These are phyloP conservation scores for Skeletonema costatum DNA, from an alignment of 108 stramenopile species.

Conservation along the genomic window DNA sequence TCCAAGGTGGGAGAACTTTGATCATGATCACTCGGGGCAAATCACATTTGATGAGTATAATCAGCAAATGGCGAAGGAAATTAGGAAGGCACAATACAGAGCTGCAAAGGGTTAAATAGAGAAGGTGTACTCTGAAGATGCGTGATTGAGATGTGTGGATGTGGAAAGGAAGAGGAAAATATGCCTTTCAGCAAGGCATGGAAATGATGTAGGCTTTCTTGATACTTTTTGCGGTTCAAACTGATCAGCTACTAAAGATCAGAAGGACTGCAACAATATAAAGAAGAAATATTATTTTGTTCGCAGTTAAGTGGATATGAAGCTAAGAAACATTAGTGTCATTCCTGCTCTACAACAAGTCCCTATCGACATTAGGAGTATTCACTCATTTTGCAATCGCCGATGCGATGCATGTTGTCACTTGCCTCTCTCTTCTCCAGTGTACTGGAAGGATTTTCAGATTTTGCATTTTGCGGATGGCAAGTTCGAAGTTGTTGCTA, in stretches of 20 bases:
- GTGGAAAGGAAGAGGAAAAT: neutral
- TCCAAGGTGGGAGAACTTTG: conserved; percentile 54
- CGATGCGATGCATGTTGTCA: too few relatives aligned
- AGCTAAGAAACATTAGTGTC: too few relatives aligned
- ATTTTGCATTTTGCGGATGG: too few relatives aligned
- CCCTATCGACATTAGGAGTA: too few relatives aligned
- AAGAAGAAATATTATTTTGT: neutral
- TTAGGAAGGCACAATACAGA: conserved; percentile 54
- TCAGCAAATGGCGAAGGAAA: conserved; percentile 53
- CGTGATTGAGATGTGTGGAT: neutral
- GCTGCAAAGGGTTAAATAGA: conserved; percentile 30
- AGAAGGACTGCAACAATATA: neutral
- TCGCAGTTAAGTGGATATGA: neutral
- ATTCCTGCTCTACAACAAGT: too few relatives aligned
- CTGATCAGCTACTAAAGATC: conserved; percentile 1
- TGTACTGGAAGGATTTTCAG: too few relatives aligned
- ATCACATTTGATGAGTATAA: conserved; percentile 56
- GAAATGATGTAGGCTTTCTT: neutral
- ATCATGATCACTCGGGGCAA: conserved; percentile 49
- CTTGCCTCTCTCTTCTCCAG: too few relatives aligned
- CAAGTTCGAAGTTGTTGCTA: too few relatives aligned
- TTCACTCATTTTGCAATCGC: too few relatives aligned
- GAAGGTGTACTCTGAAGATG: neutral
- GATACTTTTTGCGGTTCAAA: neutral
- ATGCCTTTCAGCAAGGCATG: neutral